Percentiles rank a stretch among this genome's conserved stretches.
These are phyloP conservation scores for Colletotrichum lupini DNA, from an alignment of 2,329 filamentous ascomycete genomes.

Conservation along the genomic window DNA sequence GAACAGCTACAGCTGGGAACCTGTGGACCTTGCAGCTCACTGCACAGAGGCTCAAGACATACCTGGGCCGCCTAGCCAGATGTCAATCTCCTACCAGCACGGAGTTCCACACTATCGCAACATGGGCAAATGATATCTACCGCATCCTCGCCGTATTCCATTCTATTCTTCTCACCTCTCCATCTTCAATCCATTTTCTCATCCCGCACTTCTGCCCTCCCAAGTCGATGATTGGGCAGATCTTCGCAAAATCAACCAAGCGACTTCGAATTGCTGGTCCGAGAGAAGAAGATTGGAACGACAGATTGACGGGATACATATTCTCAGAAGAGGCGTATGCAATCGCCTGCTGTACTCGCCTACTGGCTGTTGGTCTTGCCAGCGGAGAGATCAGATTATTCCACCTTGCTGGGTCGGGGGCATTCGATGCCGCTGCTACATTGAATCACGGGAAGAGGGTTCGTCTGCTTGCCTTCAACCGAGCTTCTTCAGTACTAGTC, in stretches of 20 bases:
- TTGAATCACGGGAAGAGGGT: neutral
- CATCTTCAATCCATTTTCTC: neutral
- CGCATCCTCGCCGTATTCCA: neutral
- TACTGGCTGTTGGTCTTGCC: neutral
- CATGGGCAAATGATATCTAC: neutral
- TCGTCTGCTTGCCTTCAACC: neutral
- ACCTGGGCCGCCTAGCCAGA: neutral
- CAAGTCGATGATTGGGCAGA: neutral
- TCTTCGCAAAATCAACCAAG: neutral
- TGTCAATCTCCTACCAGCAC: neutral
- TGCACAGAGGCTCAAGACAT: neutral
- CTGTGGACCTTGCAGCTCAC: neutral
- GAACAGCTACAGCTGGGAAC: neutral
- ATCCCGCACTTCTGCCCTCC: neutral
- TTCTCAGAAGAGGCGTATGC: neutral
- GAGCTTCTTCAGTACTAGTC: neutral
- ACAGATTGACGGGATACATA: neutral
- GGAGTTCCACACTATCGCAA: neutral
- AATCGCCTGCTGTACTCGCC: neutral
- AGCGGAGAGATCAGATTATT: neutral
- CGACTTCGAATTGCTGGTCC: neutral
- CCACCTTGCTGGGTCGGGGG: neutral
- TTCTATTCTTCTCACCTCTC: neutral
- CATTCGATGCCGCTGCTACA: neutral
- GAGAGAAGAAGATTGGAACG: neutral